These are phyloP conservation scores for Pseudocercospora fuligena DNA, from an alignment of 2,329 filamentous ascomycete species.

Conservation along the genomic window DNA sequence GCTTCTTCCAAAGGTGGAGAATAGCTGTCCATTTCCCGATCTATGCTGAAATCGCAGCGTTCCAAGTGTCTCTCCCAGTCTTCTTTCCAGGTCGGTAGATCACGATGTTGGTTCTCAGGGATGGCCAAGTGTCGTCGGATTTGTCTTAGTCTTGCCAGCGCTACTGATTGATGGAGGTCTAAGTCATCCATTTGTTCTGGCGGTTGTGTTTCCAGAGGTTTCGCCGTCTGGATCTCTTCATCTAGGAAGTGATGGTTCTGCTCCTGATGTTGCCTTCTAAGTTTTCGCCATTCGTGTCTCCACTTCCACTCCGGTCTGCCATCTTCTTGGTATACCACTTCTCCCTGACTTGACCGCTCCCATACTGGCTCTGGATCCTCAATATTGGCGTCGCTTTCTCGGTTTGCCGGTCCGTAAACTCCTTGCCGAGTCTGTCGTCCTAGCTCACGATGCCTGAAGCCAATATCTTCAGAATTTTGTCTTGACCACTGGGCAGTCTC, in stretches of 20 bases:
- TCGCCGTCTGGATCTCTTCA: neutral
- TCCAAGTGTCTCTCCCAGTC: constrained; percentile 19
- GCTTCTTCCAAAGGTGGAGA: neutral
- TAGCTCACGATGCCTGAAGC: neutral
- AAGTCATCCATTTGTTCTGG: neutral
- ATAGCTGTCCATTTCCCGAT: constrained; percentile 13
- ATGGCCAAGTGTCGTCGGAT: constrained; percentile 14
- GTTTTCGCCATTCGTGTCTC: constrained; percentile 19
- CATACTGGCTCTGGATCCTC: constrained; percentile 8
- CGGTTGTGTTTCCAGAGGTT: neutral
- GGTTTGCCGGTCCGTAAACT: neutral
- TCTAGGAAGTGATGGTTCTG: neutral
- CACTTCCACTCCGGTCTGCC: constrained; percentile 19
- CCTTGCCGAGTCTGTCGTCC: neutral
- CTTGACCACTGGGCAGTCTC: neutral
- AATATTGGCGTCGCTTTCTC: neutral
- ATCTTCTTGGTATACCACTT: constrained; percentile 20
- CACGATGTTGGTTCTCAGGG: neutral
- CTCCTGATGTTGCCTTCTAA: constrained; percentile 14
- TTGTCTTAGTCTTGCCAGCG: constrained; percentile 17
- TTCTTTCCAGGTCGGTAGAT: constrained; percentile 12
- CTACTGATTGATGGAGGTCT: constrained; percentile 1
- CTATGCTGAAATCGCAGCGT: constrained; percentile 18
- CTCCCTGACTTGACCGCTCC: constrained; percentile 14
- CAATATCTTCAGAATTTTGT: neutral